These are phyloP conservation scores for Hordeum pubiflorum DNA, from an alignment of 202 grass and related monocot species.

Conservation along the genomic window DNA sequence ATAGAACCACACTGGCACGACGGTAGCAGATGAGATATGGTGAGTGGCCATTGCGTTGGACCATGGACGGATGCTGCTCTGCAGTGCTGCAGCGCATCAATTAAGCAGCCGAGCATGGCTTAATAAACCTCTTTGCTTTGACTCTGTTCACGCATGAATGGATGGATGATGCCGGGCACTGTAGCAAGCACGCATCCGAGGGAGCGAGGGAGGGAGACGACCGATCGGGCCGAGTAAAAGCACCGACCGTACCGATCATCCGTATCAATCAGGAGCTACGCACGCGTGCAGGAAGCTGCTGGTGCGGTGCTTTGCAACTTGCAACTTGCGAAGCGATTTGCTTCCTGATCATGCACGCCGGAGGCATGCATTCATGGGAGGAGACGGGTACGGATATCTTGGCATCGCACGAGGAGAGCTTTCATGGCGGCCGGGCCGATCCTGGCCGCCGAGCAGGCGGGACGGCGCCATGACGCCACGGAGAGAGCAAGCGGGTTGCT, in stretches of 20 bases:
- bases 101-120: neutral
- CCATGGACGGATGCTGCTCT: neutral
- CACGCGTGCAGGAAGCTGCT: neutral
- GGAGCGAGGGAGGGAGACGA: neutral
- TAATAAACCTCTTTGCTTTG: neutral
- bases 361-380: constrained; percentile 15
- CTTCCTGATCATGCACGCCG: neutral
- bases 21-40: neutral
- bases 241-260: neutral
- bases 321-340: neutral
- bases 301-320: neutral
- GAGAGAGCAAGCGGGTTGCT: neutral
- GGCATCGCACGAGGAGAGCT: neutral
- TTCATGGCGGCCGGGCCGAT: constrained; percentile 1
- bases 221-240: neutral
- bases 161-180: neutral
- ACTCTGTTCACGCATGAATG: neutral
- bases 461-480: too few relatives aligned
- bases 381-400: neutral
- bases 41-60: neutral
- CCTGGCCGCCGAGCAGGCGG: neutral
- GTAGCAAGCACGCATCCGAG: neutral
- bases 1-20: neutral
- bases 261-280: neutral
- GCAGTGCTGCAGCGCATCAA: neutral